Base-by-base conservation (phyloP, 805 yeast genomes). In the Crinitomyces ghanaensis region DNA sequence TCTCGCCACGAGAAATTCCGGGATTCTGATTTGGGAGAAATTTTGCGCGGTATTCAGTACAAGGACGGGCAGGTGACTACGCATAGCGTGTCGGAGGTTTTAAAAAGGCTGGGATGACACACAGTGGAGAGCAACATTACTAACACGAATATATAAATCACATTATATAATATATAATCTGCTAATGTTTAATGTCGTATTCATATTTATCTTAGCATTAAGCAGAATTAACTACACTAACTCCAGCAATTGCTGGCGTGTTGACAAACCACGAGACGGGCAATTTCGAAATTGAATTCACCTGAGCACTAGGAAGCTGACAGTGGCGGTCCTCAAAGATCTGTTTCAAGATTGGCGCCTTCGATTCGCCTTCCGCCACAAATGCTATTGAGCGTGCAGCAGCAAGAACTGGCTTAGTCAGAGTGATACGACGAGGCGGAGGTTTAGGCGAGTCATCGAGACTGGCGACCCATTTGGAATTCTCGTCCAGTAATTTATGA, bases 361-460 rank as follows among this genome's bases (percentile, higher is more conserved):
- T 86, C 22, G 80, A 77, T 7, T 78, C 77, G 38, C 96, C 96
- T 54, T 82, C 86, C 11, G 95, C 94, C 30, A 84, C 86, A 57
- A 85, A 85, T 2, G 82, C 77, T 46, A 85, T 72, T 31, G 58
- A 44, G 14, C 50, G 43, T 11, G 77, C 76, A 14, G 52, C 57
- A 34, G 63, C 65, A 45, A 85, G 65, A 3, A 77, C 77, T 5
- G 88, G 86, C 57, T 82, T 72, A 5, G 95, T 85, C 54, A 85
- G 64, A 2, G 95, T 82, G 58, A 85, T 80, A 65, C 96, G 74
- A 65, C 86, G 75, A 54, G 86, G 77, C 26, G 96, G 96, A 20
- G 93, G 94, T 59, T 86, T 86, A 55, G 95, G 95, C 7, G 93
- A 80, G 54, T 85, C 88, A 32, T 67, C 65, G 41, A 86, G 71